These are phyloP conservation scores for Hypoxylon sp. DNA, from an alignment of 2,329 filamentous ascomycete species.

Conservation along the genomic window DNA sequence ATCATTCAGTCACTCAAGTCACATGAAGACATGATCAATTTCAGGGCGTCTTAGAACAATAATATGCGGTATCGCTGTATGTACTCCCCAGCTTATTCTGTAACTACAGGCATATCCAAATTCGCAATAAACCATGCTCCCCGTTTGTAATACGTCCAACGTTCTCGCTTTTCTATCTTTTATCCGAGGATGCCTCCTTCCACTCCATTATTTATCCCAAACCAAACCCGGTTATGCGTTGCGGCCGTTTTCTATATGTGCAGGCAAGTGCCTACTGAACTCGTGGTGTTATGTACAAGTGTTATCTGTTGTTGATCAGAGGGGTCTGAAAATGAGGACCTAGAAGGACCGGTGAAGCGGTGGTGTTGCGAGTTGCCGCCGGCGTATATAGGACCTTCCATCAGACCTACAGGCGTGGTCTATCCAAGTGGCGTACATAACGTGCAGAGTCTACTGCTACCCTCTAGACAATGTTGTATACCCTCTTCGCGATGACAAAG, in stretches of 20 bases:
- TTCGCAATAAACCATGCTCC: neutral
- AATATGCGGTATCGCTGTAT: constrained; percentile 9
- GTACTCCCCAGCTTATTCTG: constrained; percentile 9
- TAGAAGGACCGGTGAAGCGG: constrained; percentile 20
- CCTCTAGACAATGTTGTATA: constrained; percentile 73
- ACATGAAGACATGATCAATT: neutral
- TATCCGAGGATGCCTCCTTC: constrained; percentile 6
- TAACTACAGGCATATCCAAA: neutral
- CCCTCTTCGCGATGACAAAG: constrained; percentile 83
- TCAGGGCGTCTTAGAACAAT: constrained; percentile 1
- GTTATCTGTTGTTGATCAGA: neutral
- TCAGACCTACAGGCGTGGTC: neutral
- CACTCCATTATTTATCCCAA: constrained; percentile 5
- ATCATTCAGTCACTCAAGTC: neutral
- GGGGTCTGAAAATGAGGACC: constrained; percentile 21
- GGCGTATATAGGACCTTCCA: constrained; percentile 9
- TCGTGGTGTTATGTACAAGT: constrained; percentile 12
- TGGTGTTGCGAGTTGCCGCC: neutral
- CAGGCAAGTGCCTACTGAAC: neutral
- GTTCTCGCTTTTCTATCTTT: neutral
- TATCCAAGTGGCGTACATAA: constrained; percentile 2
- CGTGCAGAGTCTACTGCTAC: neutral
- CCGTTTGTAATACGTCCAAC: neutral
- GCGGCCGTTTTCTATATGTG: constrained; percentile 24
- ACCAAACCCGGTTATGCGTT: constrained; percentile 22